Conservation (phyloP, 2,329 filamentous ascomycete genomes). For the Cryphonectria carpinicola region DNA sequence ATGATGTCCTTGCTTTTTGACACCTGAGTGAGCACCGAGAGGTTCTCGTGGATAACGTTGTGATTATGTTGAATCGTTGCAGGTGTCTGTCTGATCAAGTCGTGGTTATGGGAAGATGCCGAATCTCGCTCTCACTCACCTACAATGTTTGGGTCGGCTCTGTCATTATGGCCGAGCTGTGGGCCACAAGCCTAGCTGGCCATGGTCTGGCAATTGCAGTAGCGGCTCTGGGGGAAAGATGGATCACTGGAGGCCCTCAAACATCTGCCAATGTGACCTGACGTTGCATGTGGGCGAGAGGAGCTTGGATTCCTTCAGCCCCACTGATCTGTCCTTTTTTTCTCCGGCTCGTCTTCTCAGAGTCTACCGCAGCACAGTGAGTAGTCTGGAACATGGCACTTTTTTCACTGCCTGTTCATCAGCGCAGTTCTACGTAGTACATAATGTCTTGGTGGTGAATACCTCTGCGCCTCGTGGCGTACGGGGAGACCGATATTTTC, state of each 20-base stretch:
- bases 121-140: background rate
- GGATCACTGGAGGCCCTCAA: background rate
- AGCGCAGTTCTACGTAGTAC: no score
- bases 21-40: background rate
- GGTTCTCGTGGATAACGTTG: background rate
- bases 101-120: background rate
- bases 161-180: background rate
- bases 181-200: background rate
- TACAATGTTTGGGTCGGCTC: background rate
- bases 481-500: background rate
- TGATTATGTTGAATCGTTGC: background rate
- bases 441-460: background rate
- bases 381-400: no score
- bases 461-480: background rate
- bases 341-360: no score
- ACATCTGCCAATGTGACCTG: no score
- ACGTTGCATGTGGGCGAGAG: no score
- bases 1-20: background rate
- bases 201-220: background rate
- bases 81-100: background rate
- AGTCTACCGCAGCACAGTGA: no score
- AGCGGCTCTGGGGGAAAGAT: background rate
- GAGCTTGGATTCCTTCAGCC: no score
- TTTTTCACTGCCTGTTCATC: no score
- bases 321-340: no score